phyloP scores from a whole-genome alignment of 805 yeast genomes.

The Osmozyma mogii region DNA sequence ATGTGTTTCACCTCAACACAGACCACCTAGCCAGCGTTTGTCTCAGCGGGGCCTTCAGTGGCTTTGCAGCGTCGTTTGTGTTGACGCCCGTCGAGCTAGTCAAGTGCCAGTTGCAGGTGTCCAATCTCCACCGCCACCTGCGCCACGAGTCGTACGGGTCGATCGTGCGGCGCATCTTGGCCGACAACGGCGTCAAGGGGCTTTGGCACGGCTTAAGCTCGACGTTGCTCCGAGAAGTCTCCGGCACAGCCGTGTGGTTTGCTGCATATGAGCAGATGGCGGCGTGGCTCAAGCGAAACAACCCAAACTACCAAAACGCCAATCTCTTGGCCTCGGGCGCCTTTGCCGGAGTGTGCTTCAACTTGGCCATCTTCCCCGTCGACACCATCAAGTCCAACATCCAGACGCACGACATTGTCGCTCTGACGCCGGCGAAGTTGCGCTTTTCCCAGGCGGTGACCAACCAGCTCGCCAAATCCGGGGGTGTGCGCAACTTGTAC shows the following conservation, averaged over 20 bases:
- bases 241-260: conserved; percentile 93
- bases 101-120: conserved; percentile 82
- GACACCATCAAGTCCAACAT: conserved; percentile 85
- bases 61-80: conserved; percentile 72
- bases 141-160: conserved; percentile 24
- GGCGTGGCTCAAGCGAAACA: conserved; percentile 22
- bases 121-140: conserved; percentile 16
- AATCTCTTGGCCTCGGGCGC: conserved; percentile 77
- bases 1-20: conserved; percentile 2
- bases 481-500: conserved; percentile 69
- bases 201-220: conserved; percentile 85
- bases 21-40: conserved; percentile 19
- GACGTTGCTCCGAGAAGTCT: conserved; percentile 73
- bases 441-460: conserved; percentile 31
- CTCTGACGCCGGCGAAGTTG: conserved; percentile 14
- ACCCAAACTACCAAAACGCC: conserved; percentile 21
- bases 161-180: conserved; percentile 30
- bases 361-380: conserved; percentile 75
- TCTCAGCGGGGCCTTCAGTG: conserved; percentile 73
- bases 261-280: conserved; percentile 68
- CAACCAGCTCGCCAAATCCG: conserved; percentile 21
- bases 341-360: conserved; percentile 75
- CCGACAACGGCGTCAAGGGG: conserved; percentile 55
- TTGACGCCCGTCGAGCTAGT: conserved; percentile 89
- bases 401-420: conserved; percentile 55